Evolutionary conservation across 805 yeast genomes (phyloP).

Genomic region (Ascoidea tarda): DNA sequence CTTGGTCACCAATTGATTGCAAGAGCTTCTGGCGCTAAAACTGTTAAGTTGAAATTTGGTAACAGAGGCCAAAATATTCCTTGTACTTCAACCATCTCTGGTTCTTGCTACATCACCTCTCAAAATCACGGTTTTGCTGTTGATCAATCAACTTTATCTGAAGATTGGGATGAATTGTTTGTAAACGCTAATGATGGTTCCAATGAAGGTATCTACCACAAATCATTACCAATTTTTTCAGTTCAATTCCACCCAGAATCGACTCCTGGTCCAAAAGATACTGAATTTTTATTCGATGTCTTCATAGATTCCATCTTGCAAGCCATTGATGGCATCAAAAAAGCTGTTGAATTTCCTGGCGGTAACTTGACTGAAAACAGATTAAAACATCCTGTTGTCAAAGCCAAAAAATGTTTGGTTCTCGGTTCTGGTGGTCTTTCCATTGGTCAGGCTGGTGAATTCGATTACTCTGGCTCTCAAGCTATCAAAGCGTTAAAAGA

Average conservation of each 20-base stretch:
- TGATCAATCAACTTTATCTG: constrained; percentile 56
- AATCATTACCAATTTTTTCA: constrained; percentile 80
- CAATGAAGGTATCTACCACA: constrained; percentile 95
- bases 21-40: constrained; percentile 88
- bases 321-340: constrained; percentile 41
- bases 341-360: constrained; percentile 81
- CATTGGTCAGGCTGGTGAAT: constrained; percentile 99
- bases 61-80: constrained; percentile 99
- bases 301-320: constrained; percentile 65
- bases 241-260: constrained; percentile 99
- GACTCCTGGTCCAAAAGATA: constrained; percentile 98
- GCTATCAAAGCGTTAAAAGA: constrained; percentile 97
- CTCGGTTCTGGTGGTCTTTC: constrained; percentile 97
- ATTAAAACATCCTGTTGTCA: constrained; percentile 66
- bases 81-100: constrained; percentile 76
- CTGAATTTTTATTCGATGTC: constrained; percentile 91
- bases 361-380: constrained; percentile 63
- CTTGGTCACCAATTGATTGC: constrained; percentile 96
- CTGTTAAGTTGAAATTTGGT: constrained; percentile 89
- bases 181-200: constrained; percentile 95
- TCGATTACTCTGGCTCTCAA: constrained; percentile 97
- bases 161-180: constrained; percentile 88
- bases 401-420: constrained; percentile 82
- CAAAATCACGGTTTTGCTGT: constrained; percentile 99
- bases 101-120: constrained; percentile 95